These are phyloP conservation scores for Pittosporum tobira DNA, from an alignment of 129 eudicot genomes.

Conservation along the genomic window DNA sequence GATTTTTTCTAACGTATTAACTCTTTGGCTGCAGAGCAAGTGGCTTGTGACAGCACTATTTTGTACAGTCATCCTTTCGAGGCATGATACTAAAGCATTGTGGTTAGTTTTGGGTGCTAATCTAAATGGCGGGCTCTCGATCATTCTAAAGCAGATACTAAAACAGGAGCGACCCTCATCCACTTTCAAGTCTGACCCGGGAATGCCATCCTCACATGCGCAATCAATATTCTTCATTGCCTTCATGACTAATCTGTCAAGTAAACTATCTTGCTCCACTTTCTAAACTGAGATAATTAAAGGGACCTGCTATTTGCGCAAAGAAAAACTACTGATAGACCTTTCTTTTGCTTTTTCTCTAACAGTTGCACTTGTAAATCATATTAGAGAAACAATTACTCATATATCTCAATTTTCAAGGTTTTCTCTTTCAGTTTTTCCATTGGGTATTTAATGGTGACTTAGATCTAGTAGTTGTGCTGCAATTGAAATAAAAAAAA, in stretches of 20 bases:
- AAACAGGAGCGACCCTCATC: constrained; percentile 67
- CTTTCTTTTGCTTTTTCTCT: too few species aligned
- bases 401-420: too few species aligned
- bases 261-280: constrained; percentile 24
- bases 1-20: background rate
- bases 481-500: too few species aligned
- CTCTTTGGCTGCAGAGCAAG: constrained; percentile 46
- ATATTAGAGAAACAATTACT: too few species aligned
- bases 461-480: background rate
- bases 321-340: background rate
- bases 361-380: too few species aligned
- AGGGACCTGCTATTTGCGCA: background rate
- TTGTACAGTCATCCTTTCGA: constrained; percentile 31
- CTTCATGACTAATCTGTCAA: constrained; percentile 36
- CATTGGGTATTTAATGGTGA: background rate
- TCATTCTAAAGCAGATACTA: constrained; percentile 39
- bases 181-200: constrained; percentile 45
- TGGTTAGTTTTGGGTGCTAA: constrained; percentile 60
- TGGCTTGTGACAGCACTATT: constrained; percentile 40
- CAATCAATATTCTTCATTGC: constrained; percentile 49
- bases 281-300: background rate
- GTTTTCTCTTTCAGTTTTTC: background rate
- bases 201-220: constrained; percentile 94
- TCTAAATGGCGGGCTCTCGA: constrained; percentile 40
- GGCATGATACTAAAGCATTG: constrained; percentile 59